Base-by-base conservation (phyloP, 352 stramenopile species). In the Pythium brachiatum region DNA sequence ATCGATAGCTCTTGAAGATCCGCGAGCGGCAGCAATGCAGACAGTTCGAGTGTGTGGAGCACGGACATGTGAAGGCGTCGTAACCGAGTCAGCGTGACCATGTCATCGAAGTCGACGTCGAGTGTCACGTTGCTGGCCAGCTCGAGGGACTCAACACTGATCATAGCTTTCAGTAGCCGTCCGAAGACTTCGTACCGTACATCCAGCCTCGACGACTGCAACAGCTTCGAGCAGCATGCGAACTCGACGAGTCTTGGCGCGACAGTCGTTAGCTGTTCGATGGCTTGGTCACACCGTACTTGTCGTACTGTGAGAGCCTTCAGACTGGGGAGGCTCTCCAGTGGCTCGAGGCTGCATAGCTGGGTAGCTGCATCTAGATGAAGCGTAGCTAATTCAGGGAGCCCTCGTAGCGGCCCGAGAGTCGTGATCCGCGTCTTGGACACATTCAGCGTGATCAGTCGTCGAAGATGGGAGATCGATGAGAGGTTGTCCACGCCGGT, bases 401-500 rank as follows among this genome's bases (percentile, higher is more conserved):
- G 34, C 18, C 27, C 44, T 3, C 21, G 32, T 8, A 68, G 16
- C 7, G 50, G 27, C 25, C 20, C 6, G 29, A 56, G 26, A 25
- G 9, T 56, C n/a, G 50, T 25, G 12, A 56, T 39, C 11, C 13
- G 26, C 12, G 50, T 56, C 26, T 25, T 56, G 26, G 23, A 36
- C n/a, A 56, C 2, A 26, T 56, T 8, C 11, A 56, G 50, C 1
- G 34, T 16, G 1, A 31, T 13, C n/a, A 57, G 52, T 4, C 11
- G 5, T 18, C 11, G 52, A 18, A 57, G 29, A 1, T 3, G 20
- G 16, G 52, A 25, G 15, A 57, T 9, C 2, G 60, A 21, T 1
- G 53, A 46, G 53, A 68, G 53, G 23, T 63, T 53, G 3, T n/a
- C 9, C 13, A 63, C 61, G 18, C 25, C 29, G 25, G 61, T 68